A percentile compares a stretch with the other conserved stretches of the same genome.
Evolutionary conservation across 768 basidiomycete species (phyloP).

Genomic region (Trametes meyenii): DNA sequence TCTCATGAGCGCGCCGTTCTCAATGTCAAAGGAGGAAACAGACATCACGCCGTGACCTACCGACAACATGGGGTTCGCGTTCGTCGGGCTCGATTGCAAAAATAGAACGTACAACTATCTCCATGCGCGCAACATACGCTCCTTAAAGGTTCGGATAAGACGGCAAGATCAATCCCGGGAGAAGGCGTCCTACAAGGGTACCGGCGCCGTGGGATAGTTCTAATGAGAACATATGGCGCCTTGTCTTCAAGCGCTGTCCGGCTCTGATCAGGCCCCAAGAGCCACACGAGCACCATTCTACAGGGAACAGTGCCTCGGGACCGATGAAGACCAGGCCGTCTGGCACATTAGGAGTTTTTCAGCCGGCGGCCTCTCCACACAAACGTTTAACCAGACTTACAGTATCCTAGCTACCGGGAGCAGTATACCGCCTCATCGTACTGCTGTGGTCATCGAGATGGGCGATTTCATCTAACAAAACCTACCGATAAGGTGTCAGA

Average conservation of each 20-base stretch:
- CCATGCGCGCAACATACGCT: not conserved
- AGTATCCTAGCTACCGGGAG: no score
- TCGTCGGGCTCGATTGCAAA: constrained; percentile 12
- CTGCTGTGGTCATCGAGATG: not conserved
- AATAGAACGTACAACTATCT: constrained; percentile 1
- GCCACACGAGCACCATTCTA: not conserved
- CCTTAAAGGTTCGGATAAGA: constrained; percentile 14
- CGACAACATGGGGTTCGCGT: not conserved
- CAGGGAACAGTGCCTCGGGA: not conserved
- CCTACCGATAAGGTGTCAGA: not conserved
- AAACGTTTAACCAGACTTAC: no score
- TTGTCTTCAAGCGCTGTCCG: not conserved
- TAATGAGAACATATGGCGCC: not conserved
- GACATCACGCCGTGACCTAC: constrained; percentile 7
- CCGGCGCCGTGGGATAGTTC: constrained; percentile 7
- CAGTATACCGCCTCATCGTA: not conserved
- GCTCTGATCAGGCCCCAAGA: not conserved
- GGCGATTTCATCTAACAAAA: not conserved
- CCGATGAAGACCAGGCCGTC: not conserved
- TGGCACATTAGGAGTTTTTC: not conserved
- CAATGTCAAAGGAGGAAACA: constrained; percentile 6
- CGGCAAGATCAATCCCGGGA: not conserved
- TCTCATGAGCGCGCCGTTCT: not conserved
- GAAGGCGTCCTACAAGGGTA: not conserved
- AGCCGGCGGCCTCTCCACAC: no score